Evolutionary conservation across 768 basidiomycete genomes (phyloP).

Genomic region (Nidula microcarpa): DNA sequence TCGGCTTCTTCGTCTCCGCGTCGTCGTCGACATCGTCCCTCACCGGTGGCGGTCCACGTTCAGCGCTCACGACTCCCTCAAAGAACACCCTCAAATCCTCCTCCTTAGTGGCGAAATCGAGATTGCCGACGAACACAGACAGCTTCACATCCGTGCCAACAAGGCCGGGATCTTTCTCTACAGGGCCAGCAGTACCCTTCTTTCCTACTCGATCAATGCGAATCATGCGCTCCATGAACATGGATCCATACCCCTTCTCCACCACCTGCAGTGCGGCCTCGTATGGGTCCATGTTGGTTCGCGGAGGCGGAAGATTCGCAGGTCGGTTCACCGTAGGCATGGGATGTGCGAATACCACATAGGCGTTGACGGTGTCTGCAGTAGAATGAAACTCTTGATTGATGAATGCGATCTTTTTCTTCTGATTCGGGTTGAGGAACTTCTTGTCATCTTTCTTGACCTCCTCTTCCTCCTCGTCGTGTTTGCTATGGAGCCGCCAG

Average conservation of each 20-base stretch:
- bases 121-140: slow-evolving; percentile 87
- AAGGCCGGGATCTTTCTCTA: slow-evolving; percentile 15
- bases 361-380: slow-evolving; percentile 78
- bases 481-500: slow-evolving; percentile 48
- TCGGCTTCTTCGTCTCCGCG: slow-evolving; percentile 28
- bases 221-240: slow-evolving; percentile 75
- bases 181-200: slow-evolving; percentile 9
- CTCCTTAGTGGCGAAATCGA: slow-evolving; percentile 90
- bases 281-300: slow-evolving; percentile 58
- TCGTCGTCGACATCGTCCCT: slow-evolving; percentile 18
- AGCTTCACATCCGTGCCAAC: slow-evolving; percentile 66
- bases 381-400: slow-evolving; percentile 85
- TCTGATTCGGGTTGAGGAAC: slow-evolving; percentile 78
- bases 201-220: slow-evolving; percentile 69
- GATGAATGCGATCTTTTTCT: slow-evolving; percentile 93
- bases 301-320: slow-evolving; percentile 47
- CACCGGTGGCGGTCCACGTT: slow-evolving; percentile 56
- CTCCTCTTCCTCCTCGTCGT: slow-evolving; percentile 38
- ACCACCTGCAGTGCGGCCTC: slow-evolving; percentile 64
- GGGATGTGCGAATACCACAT: slow-evolving; percentile 85
- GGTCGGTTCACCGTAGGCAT: slow-evolving; percentile 32
- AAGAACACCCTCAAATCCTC: slow-evolving; percentile 87
- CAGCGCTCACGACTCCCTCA: slow-evolving; percentile 68
- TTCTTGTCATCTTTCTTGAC: slow-evolving; percentile 50
- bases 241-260: slow-evolving; percentile 59